A percentile compares a stretch with the other conserved stretches of the same genome.
phyloP scores from a whole-genome alignment of 208 protist genomes.

The Trypanosoma cruzi region DNA sequence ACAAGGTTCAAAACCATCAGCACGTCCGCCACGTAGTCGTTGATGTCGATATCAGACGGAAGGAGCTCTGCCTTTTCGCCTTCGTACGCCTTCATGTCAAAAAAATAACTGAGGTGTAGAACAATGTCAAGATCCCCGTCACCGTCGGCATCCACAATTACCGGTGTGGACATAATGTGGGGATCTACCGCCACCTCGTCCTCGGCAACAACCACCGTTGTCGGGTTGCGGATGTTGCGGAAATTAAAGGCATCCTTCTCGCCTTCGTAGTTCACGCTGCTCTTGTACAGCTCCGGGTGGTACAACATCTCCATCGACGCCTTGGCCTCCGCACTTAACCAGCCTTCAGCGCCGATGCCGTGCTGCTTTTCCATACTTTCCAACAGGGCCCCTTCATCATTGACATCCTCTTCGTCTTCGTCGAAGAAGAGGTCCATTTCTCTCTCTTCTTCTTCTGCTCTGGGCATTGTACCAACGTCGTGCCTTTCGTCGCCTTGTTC shows the following conservation, averaged over 20 bases:
- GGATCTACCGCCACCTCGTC: slow-evolving; percentile 86
- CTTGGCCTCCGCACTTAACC: slow-evolving; percentile 72
- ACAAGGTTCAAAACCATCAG: slow-evolving; percentile 86
- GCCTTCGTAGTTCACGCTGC: slow-evolving; percentile 27
- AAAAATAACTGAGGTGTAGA: slow-evolving; percentile 92
- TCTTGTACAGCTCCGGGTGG: slow-evolving; percentile 66
- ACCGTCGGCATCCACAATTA: slow-evolving; percentile 83
- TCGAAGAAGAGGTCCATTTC: slow-evolving; percentile 5
- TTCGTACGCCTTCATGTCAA: slow-evolving; percentile 56
- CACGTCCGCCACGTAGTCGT: slow-evolving; percentile 89
- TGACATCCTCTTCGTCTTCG: slow-evolving; percentile 9
- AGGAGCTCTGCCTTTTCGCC: slow-evolving; percentile 26
- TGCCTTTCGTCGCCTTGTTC: neutral
- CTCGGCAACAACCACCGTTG: slow-evolving; percentile 21
- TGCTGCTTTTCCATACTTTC: neutral
- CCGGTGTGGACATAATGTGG: slow-evolving; percentile 89
- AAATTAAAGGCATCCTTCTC: slow-evolving; percentile 44
- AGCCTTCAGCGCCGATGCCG: slow-evolving; percentile 43
- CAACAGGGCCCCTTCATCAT: too few relatives aligned
- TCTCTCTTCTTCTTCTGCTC: neutral
- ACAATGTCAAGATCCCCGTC: slow-evolving; percentile 89
- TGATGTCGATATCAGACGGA: slow-evolving; percentile 38
- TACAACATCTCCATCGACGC: slow-evolving; percentile 76
- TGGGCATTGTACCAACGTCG: neutral
- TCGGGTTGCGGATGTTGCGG: slow-evolving; percentile 32